Conservation (phyloP, 805 yeast species). For the Candida orba region DNA sequence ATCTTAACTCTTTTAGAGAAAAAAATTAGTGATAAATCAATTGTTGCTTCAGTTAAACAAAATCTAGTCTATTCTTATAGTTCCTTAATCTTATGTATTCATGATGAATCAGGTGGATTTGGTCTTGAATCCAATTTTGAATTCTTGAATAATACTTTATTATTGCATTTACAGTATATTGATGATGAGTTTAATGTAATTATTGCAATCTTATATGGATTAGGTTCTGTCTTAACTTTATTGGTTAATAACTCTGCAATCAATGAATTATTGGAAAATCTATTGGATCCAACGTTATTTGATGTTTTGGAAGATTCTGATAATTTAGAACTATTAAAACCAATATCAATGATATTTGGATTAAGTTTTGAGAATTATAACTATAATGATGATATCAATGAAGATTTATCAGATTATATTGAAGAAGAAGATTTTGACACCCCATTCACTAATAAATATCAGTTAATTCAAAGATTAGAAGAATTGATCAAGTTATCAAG, state of each 20-base stretch:
- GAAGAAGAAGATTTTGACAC: conserved; percentile 35
- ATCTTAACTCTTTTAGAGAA: conserved; percentile 15
- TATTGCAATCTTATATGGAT: conserved; percentile 18
- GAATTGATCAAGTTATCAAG: conserved; percentile 44
- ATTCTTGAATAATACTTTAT: conserved; percentile 13
- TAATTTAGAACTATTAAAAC: conserved; percentile 15
- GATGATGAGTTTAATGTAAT: conserved; percentile 10
- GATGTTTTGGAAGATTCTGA: conserved; percentile 15
- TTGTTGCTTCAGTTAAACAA: conserved; percentile 11
- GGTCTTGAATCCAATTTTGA: conserved; percentile 19
- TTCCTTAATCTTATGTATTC: conserved; percentile 15
- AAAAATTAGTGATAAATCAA: conserved; percentile 12
- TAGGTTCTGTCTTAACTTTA: conserved; percentile 20
- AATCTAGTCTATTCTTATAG: conserved; percentile 20
- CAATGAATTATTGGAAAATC: conserved; percentile 18
- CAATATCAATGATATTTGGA: conserved; percentile 22
- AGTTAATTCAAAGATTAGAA: conserved; percentile 33
- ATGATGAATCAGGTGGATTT: conserved; percentile 22
- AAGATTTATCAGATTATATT: conserved; percentile 28
- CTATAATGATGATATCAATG: conserved; percentile 36
- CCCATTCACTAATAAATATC: conserved; percentile 50
- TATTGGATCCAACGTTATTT: conserved; percentile 16
- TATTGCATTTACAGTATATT: conserved; percentile 8
- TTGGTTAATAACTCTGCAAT: conserved; percentile 8
- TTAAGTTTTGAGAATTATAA: conserved; percentile 19